Base-by-base conservation (phyloP, 352 stramenopile species). In the Blastocystis sp. region DNA sequence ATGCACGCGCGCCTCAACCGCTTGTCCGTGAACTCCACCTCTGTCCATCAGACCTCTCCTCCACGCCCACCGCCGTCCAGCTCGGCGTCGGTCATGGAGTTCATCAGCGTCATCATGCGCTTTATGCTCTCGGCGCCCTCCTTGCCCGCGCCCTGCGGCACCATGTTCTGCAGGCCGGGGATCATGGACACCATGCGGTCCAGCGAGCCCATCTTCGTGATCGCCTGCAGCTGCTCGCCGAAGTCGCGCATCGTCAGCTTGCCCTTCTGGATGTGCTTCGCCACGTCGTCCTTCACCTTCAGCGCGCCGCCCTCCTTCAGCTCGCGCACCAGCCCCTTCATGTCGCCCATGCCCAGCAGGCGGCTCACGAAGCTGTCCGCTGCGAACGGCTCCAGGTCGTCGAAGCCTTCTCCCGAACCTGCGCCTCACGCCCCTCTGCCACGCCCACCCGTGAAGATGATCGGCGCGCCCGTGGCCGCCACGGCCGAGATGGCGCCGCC, bases 121-220 rank as follows among this genome's bases (percentile, higher is more conserved):
- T 97, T 96, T 48, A 99, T 91, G 21, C 94, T 92, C 88, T 95
- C 95, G 3, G 92, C 96, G 11, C 92, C 92, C 90, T 98, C 93
- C 70, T 98, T 93, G 78, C 97, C 95, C 4, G 93, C 93, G 67
- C 93, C 94, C 89, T 94, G 66, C 21, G 59, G 84, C 38, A 90
- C n/a, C 82, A 91, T 89, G 28, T 80, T 65, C n/a, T 89, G 43
- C 23, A 90, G 56, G 19, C 96, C 96, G 3, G 96, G 96, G 45
- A 99, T 98, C 95, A 98, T 98, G 23, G 94, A 96, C 95, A 99
- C 98, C 62, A 99, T 92, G 90, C 98, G 98, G 76, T 93, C 94
- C 10, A 99, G 90, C 14, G 95, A 94, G 0, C 96, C 96, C 92
- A 99, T 95, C 91, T 98, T 98, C 93, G 98, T 97, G 14, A 98